Base-by-base conservation (phyloP, 345 rosid species). In the Dipteronia sinensis region DNA sequence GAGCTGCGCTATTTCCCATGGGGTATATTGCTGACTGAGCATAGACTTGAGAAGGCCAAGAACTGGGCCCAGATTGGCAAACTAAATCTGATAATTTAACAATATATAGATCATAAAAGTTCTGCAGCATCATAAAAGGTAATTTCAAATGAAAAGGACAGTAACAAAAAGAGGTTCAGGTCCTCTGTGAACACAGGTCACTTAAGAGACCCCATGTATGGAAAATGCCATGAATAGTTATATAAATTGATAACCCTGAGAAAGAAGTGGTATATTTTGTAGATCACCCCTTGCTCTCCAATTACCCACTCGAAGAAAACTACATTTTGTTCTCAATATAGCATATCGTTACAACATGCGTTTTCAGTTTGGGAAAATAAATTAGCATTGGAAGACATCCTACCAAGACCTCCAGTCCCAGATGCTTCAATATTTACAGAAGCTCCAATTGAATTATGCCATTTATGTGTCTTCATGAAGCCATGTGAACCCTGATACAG, bases 1-100 rank as follows among this genome's bases (percentile, higher is more conserved):
- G 99, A 81, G 98, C 98, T 71, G 98, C 98, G 84, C 98, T 96
- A 83, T 94, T 92, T 56, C 97, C 99, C 99, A 94, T 94, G 78
- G 98, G 98, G 80, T 90, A 80, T 13, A 85, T 67, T 29, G 98
- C 98, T 82, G 98, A 94, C 83, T 91, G 89, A 64, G 97, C 92
- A 78, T 96, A 96, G 74, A 96, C 80, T 65, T 44, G 80, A 74
- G 98, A 94, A 27, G 98, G 97, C 98, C 98, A 96, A 25, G 95
- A 87, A 77, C 94, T 86, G 78, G 98, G 99, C 73, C 99, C 99
- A 83, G 98, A 96, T 83, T 96, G 99, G 88, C 99, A 96, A 67
- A 96, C 95, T 77, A 96, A 87, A 92, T 96, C 99, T 94, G 88
- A 80, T 58, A 73, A 56, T 53, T 65, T 42, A 73, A 53, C 10